A percentile compares a stretch with the other conserved stretches of the same genome.
These are phyloP conservation scores for Cystofilobasidium bisporidii DNA, from an alignment of 768 basidiomycete genomes.

Conservation along the genomic window DNA sequence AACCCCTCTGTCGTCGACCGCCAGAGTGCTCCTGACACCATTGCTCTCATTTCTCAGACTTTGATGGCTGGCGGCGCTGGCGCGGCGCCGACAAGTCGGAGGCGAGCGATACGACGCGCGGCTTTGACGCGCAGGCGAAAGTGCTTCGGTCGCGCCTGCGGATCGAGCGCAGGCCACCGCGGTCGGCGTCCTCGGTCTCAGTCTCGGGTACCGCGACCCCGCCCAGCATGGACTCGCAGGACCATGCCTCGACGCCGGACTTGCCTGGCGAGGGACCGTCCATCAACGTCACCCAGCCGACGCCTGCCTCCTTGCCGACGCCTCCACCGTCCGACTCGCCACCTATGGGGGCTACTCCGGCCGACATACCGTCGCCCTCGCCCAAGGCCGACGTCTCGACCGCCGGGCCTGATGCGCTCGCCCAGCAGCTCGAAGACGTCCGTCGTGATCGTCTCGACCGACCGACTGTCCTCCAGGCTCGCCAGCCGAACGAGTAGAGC, in stretches of 20 bases:
- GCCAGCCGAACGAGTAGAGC: background rate
- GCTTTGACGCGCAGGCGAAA: conserved; percentile 20
- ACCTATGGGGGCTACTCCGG: too few species aligned
- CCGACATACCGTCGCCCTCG: too few species aligned
- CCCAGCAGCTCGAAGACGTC: conserved; percentile 16
- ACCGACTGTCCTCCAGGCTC: background rate
- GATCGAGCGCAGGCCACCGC: conserved; percentile 16
- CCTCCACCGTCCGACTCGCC: background rate
- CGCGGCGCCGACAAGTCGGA: conserved; percentile 38
- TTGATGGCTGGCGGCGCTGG: conserved; percentile 42
- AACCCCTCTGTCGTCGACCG: background rate
- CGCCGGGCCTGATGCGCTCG: conserved; percentile 16
- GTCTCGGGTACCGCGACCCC: conserved; percentile 4
- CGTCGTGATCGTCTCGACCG: background rate
- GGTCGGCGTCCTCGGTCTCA: background rate
- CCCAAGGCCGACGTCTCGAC: conserved; percentile 18
- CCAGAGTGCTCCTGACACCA: background rate
- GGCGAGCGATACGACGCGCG: background rate
- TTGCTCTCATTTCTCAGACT: conserved; percentile 39
- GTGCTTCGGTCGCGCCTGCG: conserved; percentile 18
- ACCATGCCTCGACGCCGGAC: background rate
- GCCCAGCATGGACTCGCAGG: background rate
- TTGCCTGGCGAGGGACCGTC: background rate
- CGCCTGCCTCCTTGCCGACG: background rate
- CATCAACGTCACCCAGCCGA: conserved; percentile 2